phyloP scores from a whole-genome alignment of 2,329 filamentous ascomycete genomes.

The Colletotrichum sp. region DNA sequence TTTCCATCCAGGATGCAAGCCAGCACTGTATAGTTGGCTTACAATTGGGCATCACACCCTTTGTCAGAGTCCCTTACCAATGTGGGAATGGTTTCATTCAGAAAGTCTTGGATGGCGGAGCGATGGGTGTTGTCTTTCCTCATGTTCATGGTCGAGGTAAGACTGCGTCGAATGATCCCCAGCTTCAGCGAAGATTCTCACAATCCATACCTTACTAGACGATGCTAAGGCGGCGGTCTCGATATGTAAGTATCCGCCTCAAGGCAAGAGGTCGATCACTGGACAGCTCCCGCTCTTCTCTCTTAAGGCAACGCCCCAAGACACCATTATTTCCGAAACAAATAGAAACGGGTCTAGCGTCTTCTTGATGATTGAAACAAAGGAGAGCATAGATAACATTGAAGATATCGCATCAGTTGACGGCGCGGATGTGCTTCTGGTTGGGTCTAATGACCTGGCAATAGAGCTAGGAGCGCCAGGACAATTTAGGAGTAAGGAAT shows the following conservation, averaged over 20 bases:
- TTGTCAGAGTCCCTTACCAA: slow-evolving; percentile 28
- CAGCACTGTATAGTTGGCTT: slow-evolving; percentile 31
- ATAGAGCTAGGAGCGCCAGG: slow-evolving; percentile 28
- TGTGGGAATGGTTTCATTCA: slow-evolving; percentile 30
- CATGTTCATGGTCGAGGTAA: slow-evolving; percentile 23
- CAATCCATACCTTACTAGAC: background rate
- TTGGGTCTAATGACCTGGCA: slow-evolving; percentile 35
- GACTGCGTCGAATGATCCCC: background rate
- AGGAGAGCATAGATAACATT: slow-evolving; percentile 26
- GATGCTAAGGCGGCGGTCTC: slow-evolving; percentile 30
- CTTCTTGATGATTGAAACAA: slow-evolving; percentile 32
- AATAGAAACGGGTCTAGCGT: slow-evolving; percentile 28
- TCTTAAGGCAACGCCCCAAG: slow-evolving; percentile 25
- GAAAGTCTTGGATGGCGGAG: slow-evolving; percentile 28
- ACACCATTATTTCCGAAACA: slow-evolving; percentile 24
- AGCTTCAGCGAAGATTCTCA: background rate
- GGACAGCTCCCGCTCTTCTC: slow-evolving; percentile 27
- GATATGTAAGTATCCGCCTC: slow-evolving; percentile 29
- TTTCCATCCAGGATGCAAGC: slow-evolving; percentile 34
- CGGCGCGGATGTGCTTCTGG: slow-evolving; percentile 33
- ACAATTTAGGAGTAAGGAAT: slow-evolving; percentile 23
- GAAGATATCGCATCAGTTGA: slow-evolving; percentile 34
- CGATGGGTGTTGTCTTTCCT: slow-evolving; percentile 29
- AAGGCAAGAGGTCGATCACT: slow-evolving; percentile 28
- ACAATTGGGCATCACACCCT: slow-evolving; percentile 20